A percentile compares a stretch with the other conserved stretches of the same genome.
Evolutionary conservation across 306 rosid genomes (phyloP).

Genomic region (Begonia peltatifolia): DNA sequence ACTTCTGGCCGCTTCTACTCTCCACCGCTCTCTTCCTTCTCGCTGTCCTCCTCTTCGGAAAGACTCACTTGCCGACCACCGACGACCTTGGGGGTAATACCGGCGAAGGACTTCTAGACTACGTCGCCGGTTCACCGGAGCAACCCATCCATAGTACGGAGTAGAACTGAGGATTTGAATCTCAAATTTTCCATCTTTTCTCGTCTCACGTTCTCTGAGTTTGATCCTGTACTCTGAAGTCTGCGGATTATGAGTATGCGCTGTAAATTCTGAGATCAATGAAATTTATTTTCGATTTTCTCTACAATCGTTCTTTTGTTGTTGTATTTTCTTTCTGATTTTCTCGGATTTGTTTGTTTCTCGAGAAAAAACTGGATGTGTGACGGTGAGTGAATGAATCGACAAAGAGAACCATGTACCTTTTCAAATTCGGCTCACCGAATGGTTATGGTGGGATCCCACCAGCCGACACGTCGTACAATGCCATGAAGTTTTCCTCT

Average conservation of each 20-base stretch:
- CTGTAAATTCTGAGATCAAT: background rate
- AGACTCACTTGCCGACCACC: constrained; percentile 23
- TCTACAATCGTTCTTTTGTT: no score
- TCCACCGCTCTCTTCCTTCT: constrained; percentile 71
- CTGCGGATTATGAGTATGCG: background rate
- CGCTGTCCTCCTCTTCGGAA: constrained; percentile 46
- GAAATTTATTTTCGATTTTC: background rate
- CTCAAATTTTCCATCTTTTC: background rate
- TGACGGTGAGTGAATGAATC: no score
- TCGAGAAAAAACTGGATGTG: no score
- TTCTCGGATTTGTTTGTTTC: no score
- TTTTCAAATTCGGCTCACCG: no score
- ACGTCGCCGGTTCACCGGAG: constrained; percentile 60
- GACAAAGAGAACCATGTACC: no score
- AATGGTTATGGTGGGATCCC: no score
- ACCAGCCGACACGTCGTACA: no score
- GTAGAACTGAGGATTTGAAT: constrained; percentile 17
- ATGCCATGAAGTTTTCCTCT: no score
- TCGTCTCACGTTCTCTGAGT: background rate
- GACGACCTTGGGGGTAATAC: constrained; percentile 23
- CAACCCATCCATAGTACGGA: constrained; percentile 21
- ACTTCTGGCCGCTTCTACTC: constrained; percentile 88
- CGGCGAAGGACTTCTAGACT: constrained; percentile 59
- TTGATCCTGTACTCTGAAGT: background rate
- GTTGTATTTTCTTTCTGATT: no score